A percentile compares a stretch with the other conserved stretches of the same genome.
Evolutionary conservation across 225 moss, liverwort and hornwort genomes (phyloP).

Genomic region (Climacium dendroides): DNA sequence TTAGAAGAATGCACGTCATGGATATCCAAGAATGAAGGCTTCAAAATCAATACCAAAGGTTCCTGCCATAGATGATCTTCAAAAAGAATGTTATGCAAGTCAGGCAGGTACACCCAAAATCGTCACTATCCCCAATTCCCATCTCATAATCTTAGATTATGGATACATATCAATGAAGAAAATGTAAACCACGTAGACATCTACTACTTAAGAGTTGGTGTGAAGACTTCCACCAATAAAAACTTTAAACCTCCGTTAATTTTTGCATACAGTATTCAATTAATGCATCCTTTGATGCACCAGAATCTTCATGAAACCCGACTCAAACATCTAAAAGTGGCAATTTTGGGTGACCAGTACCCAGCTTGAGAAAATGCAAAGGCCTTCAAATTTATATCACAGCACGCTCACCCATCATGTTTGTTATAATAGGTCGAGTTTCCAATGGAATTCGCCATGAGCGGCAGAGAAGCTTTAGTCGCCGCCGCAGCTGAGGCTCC

Average conservation of each 20-base stretch:
- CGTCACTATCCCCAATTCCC: neutral
- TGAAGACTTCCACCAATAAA: neutral
- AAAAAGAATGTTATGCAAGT: neutral
- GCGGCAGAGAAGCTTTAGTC: neutral
- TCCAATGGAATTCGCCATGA: conserved; percentile 11
- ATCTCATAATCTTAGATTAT: neutral
- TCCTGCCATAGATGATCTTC: neutral
- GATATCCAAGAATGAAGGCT: neutral
- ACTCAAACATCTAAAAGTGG: neutral
- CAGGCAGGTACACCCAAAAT: neutral
- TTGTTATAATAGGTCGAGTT: conserved; percentile 14
- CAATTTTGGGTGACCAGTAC: too few species aligned
- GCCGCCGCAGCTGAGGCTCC: neutral
- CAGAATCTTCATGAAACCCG: neutral
- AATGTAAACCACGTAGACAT: neutral
- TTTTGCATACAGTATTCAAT: neutral
- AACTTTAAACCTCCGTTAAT: neutral
- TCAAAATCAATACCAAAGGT: neutral
- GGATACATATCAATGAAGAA: neutral
- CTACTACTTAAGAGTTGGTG: neutral
- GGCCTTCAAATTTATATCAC: neutral
- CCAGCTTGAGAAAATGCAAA: neutral
- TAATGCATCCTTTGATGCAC: neutral
- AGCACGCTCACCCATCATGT: conserved; percentile 14
- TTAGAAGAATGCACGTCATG: neutral